Base-by-base conservation (phyloP, 2,329 filamentous ascomycete species). In the Penicillium sp. region DNA sequence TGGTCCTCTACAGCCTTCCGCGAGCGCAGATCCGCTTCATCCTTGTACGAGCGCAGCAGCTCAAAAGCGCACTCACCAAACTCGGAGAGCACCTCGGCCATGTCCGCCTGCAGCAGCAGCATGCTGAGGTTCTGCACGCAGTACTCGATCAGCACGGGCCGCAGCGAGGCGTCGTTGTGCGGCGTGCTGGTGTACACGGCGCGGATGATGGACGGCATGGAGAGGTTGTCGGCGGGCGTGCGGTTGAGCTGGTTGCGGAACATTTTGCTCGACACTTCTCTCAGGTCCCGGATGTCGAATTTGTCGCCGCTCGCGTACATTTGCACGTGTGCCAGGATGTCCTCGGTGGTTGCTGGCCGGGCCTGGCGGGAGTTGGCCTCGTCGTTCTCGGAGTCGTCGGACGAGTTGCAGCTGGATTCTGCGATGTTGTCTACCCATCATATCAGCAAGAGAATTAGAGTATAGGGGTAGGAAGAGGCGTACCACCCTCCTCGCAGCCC, bases 301-400 rank as follows among this genome's bases (percentile, higher is more conserved):
- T 59, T 59, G 28, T 59, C 57, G 26, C 57, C 57, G 45, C 48
- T 53, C 2, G 57, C 53, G 49, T 59, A 59, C 16, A 59, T 20
- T 38, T 59, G 57, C 12, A 59, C 35, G 49, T 59, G 57, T 3
- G 57, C 57, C 20, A 59, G 53, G 53, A 59, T 52, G 50, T 59
- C 57, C 12, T 51, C 52, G 18, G 57, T 59, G 16, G 57, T 59
- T 11, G 57, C 57, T 3, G 57, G 57, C 8, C 52, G 52, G 20
- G 48, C 53, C 30, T 59, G 40, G 8, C 23, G 55, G 7, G 38
- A 42, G 38, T 24, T 52, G 26, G 52, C 47, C 11, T 59, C 57
- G 57, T 59, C 57, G 46, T 59, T 59, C 18, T 59, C 57, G 3
- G 53, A 59, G 12, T 59, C 57, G 42, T 56, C 57, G 33, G 57